These are phyloP conservation scores for Candolleomyces aberdarensis DNA, from an alignment of 768 basidiomycete species.

Conservation along the genomic window DNA sequence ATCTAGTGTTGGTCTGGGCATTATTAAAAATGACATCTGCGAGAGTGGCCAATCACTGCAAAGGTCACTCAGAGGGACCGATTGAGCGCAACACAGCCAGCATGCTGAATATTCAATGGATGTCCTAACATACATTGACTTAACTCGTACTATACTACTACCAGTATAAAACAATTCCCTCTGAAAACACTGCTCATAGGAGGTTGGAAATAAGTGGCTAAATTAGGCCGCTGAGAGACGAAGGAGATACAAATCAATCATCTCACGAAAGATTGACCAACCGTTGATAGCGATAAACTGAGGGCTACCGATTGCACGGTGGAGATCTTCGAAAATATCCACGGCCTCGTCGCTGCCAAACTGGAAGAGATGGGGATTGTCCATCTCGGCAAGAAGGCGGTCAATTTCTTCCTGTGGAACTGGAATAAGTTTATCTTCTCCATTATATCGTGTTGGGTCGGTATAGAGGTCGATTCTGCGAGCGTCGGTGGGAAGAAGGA, in stretches of 20 bases:
- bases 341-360: conserved; percentile 18
- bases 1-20: no score
- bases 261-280: conserved; percentile 15
- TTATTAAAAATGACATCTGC: no score
- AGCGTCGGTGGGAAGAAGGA: conserved; percentile 19
- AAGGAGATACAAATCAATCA: neutral
- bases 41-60: no score
- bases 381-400: conserved; percentile 13
- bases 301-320: conserved; percentile 14
- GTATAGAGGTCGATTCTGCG: conserved; percentile 20
- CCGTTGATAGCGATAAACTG: conserved; percentile 9
- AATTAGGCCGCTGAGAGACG: no score
- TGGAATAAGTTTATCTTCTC: conserved; percentile 15
- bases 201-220: no score
- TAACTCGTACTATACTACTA: no score
- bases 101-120: no score
- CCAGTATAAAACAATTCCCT: no score
- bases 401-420: conserved; percentile 17
- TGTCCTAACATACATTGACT: no score
- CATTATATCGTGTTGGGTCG: conserved; percentile 15
- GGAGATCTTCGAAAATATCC: conserved; percentile 11
- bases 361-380: conserved; percentile 15
- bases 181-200: no score
- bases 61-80: no score
- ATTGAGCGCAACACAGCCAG: no score